Base-by-base conservation (phyloP, 208 protist species). In the Acanthamoeba healyi region DNA sequence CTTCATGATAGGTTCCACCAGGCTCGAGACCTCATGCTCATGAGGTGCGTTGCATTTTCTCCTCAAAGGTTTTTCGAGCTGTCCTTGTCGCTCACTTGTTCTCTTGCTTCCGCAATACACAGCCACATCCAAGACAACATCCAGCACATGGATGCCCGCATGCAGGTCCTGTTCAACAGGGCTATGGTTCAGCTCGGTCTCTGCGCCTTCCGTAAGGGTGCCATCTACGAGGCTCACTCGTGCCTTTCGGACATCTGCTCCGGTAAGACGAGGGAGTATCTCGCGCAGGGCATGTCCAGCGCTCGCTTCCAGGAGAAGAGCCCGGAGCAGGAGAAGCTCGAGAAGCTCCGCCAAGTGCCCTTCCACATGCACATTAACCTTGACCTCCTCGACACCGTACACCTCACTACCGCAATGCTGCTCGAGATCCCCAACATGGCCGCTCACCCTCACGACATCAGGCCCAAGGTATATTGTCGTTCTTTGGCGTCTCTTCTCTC, bases 321-420 rank as follows among this genome's bases (percentile, higher is more conserved):
- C 74, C 82, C 95, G n/a, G 96, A 98, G 84, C 88, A 97, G 77
- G 98, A 98, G 94, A 96, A 97, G 32, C 72, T 95, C 36, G 98
- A 98, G 96, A 92, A 93, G 36, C 87, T 87, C 26, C 92, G 98
- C 44, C 95, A 97, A 56, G 81, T 98, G 54, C 98, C 98, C 29
- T 98, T 97, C 94, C 98, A 98, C 94, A 97, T 98, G 97, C 98
- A 98, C 96, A 98, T 99, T 54, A 97, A 96, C 94, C 65, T 98
- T 38, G 98, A 99, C 44, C 94, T 99, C 24, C 84, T 99, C 44
- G 98, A 99, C 95, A 96, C 97, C 56, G 94, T 98, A 19, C 97
- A 98, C 91, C 94, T 98, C 26, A 96, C 98, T 17, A 95, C 96
- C 24, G 97, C 97, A 72, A 96, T 99, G 96, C 94, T 98, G 14